A percentile compares a stretch with the other conserved stretches of the same genome.
These are phyloP conservation scores for Atkinsonella hypoxylon DNA, from an alignment of 2,329 filamentous ascomycete genomes.

Conservation along the genomic window DNA sequence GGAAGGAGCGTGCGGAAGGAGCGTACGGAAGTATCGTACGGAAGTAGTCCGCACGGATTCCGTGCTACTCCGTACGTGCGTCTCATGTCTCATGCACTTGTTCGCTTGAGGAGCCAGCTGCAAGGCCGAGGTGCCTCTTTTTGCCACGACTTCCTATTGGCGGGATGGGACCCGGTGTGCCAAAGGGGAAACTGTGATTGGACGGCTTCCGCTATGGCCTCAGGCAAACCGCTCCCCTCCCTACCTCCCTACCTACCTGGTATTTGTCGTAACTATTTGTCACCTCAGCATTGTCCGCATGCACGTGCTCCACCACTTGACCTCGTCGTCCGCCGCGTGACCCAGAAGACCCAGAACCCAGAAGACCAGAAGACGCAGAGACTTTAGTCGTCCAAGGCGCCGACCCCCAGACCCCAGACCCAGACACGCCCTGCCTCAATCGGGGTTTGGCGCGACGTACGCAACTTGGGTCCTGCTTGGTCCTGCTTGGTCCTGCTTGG, in stretches of 20 bases:
- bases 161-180: background rate
- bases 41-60: background rate
- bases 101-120: background rate
- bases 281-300: conserved; percentile 6
- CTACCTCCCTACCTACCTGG: too few relatives aligned
- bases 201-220: background rate
- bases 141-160: conserved; percentile 5
- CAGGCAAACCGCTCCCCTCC: conserved; percentile 6
- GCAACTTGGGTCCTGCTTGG: background rate
- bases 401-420: too few relatives aligned
- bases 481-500: conserved; percentile 3
- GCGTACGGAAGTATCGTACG: too few relatives aligned
- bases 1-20: too few relatives aligned
- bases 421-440: conserved; percentile 1
- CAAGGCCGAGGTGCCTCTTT: background rate
- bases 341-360: too few relatives aligned
- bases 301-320: conserved; percentile 10
- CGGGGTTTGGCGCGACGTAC: conserved; percentile 3
- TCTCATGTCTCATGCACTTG: background rate
- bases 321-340: conserved; percentile 10
- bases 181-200: conserved; percentile 5
- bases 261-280: too few relatives aligned
- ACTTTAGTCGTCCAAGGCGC: too few relatives aligned
- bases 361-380: too few relatives aligned
- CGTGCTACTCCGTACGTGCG: background rate